These are phyloP conservation scores for Tolypocladium guangdongense DNA, from an alignment of 2,329 filamentous ascomycete genomes.

Conservation along the genomic window DNA sequence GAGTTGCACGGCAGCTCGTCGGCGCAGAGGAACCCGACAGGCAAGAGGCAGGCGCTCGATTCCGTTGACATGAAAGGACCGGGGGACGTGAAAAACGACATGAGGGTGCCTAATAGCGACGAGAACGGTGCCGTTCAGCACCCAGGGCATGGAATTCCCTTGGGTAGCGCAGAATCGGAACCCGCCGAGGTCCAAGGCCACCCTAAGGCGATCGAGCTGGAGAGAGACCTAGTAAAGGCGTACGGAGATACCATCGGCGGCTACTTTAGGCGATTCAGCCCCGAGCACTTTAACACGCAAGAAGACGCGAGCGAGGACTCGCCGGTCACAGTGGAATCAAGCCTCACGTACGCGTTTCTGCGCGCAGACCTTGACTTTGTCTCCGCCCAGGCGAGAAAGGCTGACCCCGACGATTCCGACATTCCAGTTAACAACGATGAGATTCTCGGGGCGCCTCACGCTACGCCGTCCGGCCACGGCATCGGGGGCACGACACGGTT, in stretches of 20 bases:
- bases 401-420: constrained; percentile 65
- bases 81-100: constrained; percentile 30
- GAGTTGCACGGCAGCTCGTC: constrained; percentile 3
- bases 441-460: constrained; percentile 54
- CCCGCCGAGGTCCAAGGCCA: constrained; percentile 41
- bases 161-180: constrained; percentile 30
- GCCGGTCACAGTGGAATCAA: constrained; percentile 57
- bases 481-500: constrained; percentile 74
- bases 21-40: constrained; percentile 7
- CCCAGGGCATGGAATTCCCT: constrained; percentile 23
- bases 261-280: constrained; percentile 86
- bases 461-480: constrained; percentile 41
- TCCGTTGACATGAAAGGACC: constrained; percentile 38
- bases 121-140: constrained; percentile 21
- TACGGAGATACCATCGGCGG: constrained; percentile 84
- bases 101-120: constrained; percentile 20
- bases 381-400: constrained; percentile 73
- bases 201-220: constrained; percentile 55
- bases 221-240: constrained; percentile 58
- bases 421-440: constrained; percentile 76
- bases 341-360: constrained; percentile 86
- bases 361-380: constrained; percentile 93
- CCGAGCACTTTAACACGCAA: constrained; percentile 55
- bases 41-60: constrained; percentile 16
- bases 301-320: constrained; percentile 17